Base-by-base conservation (phyloP, 371 early-diverging fungal species). In the Apophysomyces trapeziformis region DNA sequence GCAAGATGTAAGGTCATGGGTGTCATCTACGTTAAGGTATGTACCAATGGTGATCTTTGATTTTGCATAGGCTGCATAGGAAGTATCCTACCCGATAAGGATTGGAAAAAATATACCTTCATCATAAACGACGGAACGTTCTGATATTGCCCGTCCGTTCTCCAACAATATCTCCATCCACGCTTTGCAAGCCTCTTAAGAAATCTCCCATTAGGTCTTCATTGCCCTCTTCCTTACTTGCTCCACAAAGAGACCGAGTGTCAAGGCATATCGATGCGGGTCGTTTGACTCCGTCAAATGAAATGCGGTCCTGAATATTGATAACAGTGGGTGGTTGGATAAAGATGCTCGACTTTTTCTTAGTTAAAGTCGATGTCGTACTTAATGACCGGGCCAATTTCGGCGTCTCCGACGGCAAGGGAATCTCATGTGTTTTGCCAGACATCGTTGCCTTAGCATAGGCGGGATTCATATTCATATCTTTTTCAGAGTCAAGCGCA, bases 131-230 rank as follows among this genome's bases (percentile, higher is more conserved):
- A 37, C 73, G 69, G 44, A 63, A 73, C 2, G 70, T 67, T 36
- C 75, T 70, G 36, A 73, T 70, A 6, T 68, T 58, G 18, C 80
- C 83, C 11, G 69, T 67, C 35, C 78, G 75, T 61, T 69, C 78
- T 18, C 84, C 80, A 8, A 79, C 78, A 13, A 84, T 74, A 67
- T 81, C 74, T 6, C 78, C 84, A 41, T 75, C 74, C 62, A 78
- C 14, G 36, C 69, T 76, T 57, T 69, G 77, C 13, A 84, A 65
- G 4, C 76, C 75, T 11, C 71, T 65, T 14, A 84, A 60, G 64
- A 84, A 84, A 64, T 79, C 82, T 21, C 84, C 84, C 65, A 84
- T 68, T 7, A 73, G 13, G 21, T 79, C 78, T 16, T 73, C 77
- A 41, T 64, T 50, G 1, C 73, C 69, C 37, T 69, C 69, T 7